Evolutionary conservation across 495 filamentous ascomycete species (phyloP), one percentile per base, ranked within the genome.

Genomic region (Hypoxylon lienhwacheense): DNA sequence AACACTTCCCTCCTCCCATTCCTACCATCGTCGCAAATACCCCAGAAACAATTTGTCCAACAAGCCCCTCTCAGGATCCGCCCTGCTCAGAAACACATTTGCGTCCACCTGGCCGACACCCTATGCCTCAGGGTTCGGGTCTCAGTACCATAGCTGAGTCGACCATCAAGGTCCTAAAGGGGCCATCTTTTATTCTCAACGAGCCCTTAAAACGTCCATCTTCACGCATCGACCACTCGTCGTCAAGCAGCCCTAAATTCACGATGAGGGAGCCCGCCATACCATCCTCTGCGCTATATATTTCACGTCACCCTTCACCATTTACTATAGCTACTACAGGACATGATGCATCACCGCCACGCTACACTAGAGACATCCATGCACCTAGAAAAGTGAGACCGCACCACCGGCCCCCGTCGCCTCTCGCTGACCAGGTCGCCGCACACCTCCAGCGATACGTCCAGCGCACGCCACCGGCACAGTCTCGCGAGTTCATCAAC

Each of bases 141-240:
- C 8, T 36, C n/a, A n/a, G 39, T 8, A 41, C 28, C n/a, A 2
- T 50, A 26, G 7, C 22, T 12, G 32, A 54, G 10, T 41, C 44
- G 11, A 54, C 46, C 4, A 43, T 61, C 14, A 47, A 22, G 8
- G 21, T 49, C 7, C 28, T 59, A 16, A 58, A 53, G 7, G 56
- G 61, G 0, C 47, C 46, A 1, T 67, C 68, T 1, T 68, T 64
- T 32, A 49, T 71, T 12, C 50, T 46, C 32, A 41, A 60, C 6
- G 63, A 73, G 42, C 62, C 70, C 1, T 46, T 71, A 5, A 56
- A 44, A 5, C 61, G 67, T 1, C 69, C 64, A 12, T 66, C 64
- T 3, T 67, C 64, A 2, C 43, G 47, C 21, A 15, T 44, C 28
- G 21, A 28, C 11, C 24, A 20, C 3, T 29, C 44, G 3, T 36